Percentiles rank a stretch among this genome's conserved stretches.
These are phyloP conservation scores for Auricularia heimuer DNA, from an alignment of 768 basidiomycete species.

Conservation along the genomic window DNA sequence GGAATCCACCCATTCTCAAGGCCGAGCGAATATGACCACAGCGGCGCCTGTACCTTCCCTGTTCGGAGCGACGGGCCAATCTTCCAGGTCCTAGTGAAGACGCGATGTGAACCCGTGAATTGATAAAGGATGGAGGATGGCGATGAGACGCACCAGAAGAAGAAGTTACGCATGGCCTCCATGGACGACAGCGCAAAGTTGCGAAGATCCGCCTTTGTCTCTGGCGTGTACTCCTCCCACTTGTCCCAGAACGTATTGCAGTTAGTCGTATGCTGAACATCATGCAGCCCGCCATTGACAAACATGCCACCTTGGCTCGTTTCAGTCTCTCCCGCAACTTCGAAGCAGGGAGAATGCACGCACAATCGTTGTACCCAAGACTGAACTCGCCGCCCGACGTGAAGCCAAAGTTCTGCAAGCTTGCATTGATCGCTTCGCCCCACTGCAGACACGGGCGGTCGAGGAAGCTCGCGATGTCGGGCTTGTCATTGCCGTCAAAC, in stretches of 20 bases:
- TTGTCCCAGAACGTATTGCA: not conserved
- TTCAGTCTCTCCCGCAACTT: not conserved
- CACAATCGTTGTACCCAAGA: slow-evolving; percentile 27
- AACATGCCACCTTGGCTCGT: not conserved
- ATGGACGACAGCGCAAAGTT: slow-evolving; percentile 46
- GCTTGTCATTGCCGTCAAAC: slow-evolving; percentile 38
- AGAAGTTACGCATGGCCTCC: slow-evolving; percentile 60
- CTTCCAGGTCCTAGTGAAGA: slow-evolving; percentile 29
- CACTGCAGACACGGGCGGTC: not conserved
- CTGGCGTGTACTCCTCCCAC: not conserved
- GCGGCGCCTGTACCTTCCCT: slow-evolving; percentile 32
- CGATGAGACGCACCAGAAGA: slow-evolving; percentile 51
- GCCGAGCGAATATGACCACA: slow-evolving; percentile 65
- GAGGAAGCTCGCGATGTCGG: not conserved
- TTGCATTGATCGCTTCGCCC: not conserved
- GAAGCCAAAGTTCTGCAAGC: slow-evolving; percentile 46
- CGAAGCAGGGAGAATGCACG: not conserved
- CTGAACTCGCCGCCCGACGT: slow-evolving; percentile 72
- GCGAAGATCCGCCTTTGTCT: slow-evolving; percentile 40
- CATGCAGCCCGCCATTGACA: not conserved
- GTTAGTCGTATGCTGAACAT: not conserved
- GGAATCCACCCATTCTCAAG: slow-evolving; percentile 74
- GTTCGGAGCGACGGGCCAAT: slow-evolving; percentile 26
- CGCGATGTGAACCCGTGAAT: slow-evolving; percentile 7
- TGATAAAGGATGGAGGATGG: slow-evolving; percentile 9